Evolutionary conservation across 495 filamentous ascomycete genomes (phyloP).

Genomic region (Daldinia caldariorum): DNA sequence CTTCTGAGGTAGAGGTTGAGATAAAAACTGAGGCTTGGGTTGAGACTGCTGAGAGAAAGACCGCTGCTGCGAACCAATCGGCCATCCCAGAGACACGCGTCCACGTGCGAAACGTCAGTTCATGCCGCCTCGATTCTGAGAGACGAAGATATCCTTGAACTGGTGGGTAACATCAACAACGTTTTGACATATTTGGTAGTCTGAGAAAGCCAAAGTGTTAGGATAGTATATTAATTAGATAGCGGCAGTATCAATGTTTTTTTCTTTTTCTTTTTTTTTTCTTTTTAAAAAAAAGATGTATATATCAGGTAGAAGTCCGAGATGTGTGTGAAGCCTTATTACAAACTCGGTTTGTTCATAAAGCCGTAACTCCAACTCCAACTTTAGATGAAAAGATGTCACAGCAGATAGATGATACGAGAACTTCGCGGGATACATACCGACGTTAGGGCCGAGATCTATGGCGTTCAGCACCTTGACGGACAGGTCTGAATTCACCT

Average conservation of each 20-base stretch:
- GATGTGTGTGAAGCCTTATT: slow-evolving; percentile 1
- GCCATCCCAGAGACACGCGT: slow-evolving; percentile 49
- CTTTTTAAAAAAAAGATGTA: background rate
- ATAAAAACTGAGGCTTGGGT: slow-evolving; percentile 26
- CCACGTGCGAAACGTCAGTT: slow-evolving; percentile 48
- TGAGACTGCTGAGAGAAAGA: slow-evolving; percentile 33
- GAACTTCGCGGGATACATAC: slow-evolving; percentile 52
- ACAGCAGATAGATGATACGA: background rate
- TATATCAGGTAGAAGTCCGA: background rate
- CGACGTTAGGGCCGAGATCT: slow-evolving; percentile 80
- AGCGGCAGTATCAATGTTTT: background rate
- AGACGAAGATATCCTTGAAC: slow-evolving; percentile 72
- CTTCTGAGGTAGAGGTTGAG: slow-evolving; percentile 18
- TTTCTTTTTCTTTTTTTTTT: too few relatives aligned
- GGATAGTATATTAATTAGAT: background rate
- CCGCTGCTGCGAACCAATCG: slow-evolving; percentile 42
- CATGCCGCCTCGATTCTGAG: slow-evolving; percentile 40
- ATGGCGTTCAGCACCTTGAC: slow-evolving; percentile 77
- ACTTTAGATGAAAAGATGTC: background rate
- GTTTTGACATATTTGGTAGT: slow-evolving; percentile 80
- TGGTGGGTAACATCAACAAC: slow-evolving; percentile 91
- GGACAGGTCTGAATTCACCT: slow-evolving; percentile 82
- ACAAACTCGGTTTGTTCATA: background rate
- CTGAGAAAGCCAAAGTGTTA: slow-evolving; percentile 53
- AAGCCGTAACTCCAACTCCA: background rate